Evolutionary conservation across 2,329 filamentous ascomycete genomes (phyloP).

Genomic region (Aspergillus sojae): DNA sequence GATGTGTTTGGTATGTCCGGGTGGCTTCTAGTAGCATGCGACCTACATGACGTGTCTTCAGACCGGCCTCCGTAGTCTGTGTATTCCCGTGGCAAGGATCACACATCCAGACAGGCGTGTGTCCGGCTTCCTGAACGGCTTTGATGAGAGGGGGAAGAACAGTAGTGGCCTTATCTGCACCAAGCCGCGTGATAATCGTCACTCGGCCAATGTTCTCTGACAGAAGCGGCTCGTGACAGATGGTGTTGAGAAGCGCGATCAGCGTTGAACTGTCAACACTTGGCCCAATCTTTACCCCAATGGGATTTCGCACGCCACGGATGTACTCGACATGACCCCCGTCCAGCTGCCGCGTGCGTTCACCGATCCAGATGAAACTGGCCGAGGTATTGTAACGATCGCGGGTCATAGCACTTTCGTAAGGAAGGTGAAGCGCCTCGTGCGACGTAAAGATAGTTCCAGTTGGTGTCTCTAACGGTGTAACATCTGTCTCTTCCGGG

Average conservation of each 20-base stretch:
- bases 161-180: conserved; percentile 69
- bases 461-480: not conserved
- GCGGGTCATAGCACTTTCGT: conserved; percentile 54
- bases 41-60: conserved; percentile 86
- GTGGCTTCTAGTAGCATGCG: conserved; percentile 84
- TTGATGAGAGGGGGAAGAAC: conserved; percentile 83
- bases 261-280: conserved; percentile 75
- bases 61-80: conserved; percentile 64
- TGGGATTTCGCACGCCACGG: conserved; percentile 87
- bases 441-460: conserved; percentile 12
- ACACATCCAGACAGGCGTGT: conserved; percentile 86
- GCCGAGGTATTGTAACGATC: conserved; percentile 91
- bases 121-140: conserved; percentile 75
- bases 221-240: conserved; percentile 76
- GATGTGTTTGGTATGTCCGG: conserved; percentile 78
- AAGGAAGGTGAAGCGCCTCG: conserved; percentile 14
- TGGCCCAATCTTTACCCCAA: conserved; percentile 90
- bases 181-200: conserved; percentile 90
- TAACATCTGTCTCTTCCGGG: not conserved
- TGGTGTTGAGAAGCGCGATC: conserved; percentile 72
- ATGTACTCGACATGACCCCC: conserved; percentile 94
- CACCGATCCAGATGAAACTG: conserved; percentile 94
- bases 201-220: conserved; percentile 66
- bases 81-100: conserved; percentile 92
- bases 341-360: conserved; percentile 86